Conservation (phyloP, 2,329 filamentous ascomycete species). For the Triangularia verruculosa region DNA sequence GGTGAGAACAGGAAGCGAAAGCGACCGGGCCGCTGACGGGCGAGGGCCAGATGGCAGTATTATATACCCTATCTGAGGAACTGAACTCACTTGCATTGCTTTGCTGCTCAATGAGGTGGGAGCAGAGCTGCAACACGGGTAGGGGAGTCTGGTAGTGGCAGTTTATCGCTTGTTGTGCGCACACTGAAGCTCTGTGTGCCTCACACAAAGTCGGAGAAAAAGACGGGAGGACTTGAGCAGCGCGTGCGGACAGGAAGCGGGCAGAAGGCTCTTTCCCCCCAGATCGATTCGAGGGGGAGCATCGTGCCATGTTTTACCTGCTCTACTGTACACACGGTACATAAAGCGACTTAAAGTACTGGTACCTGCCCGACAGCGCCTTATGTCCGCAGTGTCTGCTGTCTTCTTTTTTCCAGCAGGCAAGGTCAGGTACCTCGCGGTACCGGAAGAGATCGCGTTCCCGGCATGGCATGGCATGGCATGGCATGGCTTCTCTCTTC, state of each 20-base stretch:
- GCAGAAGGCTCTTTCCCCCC: neutral
- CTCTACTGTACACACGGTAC: too few species aligned
- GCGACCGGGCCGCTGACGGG: neutral
- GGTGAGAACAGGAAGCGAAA: neutral
- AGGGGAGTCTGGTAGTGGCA: neutral
- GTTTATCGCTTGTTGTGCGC: neutral
- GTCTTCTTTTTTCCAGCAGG: neutral
- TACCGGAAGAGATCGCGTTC: neutral
- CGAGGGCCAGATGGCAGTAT: neutral
- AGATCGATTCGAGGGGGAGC: neutral
- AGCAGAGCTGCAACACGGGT: slow-evolving; percentile 1
- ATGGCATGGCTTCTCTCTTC: neutral
- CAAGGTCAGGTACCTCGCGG: neutral
- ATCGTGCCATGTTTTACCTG: neutral
- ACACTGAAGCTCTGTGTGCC: neutral
- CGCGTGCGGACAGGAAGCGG: too few species aligned
- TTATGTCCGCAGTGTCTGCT: neutral
- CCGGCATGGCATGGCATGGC: neutral
- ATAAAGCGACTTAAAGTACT: neutral
- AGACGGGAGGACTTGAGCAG: neutral
- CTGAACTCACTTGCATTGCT: too few species aligned
- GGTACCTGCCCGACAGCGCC: neutral
- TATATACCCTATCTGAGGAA: neutral
- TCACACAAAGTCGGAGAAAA: slow-evolving; percentile 1
- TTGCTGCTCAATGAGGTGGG: neutral